Percentiles rank a stretch among this genome's conserved stretches.
These are phyloP conservation scores for Balansia obtecta DNA, from an alignment of 2,329 filamentous ascomycete genomes.

Conservation along the genomic window DNA sequence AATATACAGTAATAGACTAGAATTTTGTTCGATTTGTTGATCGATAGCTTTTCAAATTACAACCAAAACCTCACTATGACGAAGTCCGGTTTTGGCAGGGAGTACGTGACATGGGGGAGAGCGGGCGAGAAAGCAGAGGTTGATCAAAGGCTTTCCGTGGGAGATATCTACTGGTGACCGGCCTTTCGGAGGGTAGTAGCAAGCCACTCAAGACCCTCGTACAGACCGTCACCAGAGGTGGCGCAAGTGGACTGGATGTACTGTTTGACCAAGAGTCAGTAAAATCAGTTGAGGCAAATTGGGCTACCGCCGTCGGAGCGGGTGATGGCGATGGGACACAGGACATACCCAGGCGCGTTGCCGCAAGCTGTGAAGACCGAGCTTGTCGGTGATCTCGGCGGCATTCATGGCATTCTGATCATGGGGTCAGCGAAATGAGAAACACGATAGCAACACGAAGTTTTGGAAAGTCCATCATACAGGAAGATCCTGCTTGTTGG, in stretches of 20 bases:
- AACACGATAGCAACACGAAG: background rate
- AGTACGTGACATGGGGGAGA: constrained; percentile 27
- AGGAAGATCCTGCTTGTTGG: constrained; percentile 99
- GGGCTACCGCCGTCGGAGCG: background rate
- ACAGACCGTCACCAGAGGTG: constrained; percentile 97
- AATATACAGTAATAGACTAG: constrained; percentile 29
- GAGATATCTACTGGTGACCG: constrained; percentile 47
- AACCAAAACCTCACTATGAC: constrained; percentile 39
- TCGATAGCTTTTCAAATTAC: constrained; percentile 44
- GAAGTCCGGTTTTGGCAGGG: constrained; percentile 25
- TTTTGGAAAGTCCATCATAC: constrained; percentile 42
- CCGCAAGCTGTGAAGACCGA: constrained; percentile 97
- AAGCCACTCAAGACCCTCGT: constrained; percentile 95
- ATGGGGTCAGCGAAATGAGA: constrained; percentile 6
- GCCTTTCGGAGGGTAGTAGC: constrained; percentile 72
- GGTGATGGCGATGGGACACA: background rate
- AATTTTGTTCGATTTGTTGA: constrained; percentile 39
- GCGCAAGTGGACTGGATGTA: constrained; percentile 99
- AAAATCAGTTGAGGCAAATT: background rate
- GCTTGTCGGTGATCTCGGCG: constrained; percentile 99
- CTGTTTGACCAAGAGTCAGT: constrained; percentile 30
- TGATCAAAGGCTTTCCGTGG: constrained; percentile 21
- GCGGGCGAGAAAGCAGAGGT: constrained; percentile 21
- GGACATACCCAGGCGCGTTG: constrained; percentile 92
- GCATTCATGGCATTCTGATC: constrained; percentile 96